phyloP scores from a whole-genome alignment of 2,329 filamentous ascomycete species.

The Aspergillus fijiensis region DNA sequence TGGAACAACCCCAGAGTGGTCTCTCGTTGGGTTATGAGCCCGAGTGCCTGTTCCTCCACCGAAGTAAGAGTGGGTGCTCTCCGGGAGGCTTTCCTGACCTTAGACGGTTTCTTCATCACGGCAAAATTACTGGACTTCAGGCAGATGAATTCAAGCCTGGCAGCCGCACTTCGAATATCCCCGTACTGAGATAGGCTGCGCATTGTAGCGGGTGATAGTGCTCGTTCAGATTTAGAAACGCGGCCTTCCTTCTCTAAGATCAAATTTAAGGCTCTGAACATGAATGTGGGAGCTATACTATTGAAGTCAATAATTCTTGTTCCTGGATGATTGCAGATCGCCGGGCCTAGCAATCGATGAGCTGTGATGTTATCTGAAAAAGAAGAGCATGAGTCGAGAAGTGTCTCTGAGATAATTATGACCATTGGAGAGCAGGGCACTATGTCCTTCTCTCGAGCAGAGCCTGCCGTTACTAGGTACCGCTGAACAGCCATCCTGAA shows the following conservation, averaged over 20 bases:
- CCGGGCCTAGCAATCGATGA: conserved; percentile 81
- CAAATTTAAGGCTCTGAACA: conserved; percentile 79
- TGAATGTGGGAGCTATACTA: conserved; percentile 78
- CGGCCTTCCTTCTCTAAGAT: conserved; percentile 83
- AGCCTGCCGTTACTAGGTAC: conserved; percentile 68
- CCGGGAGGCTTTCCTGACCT: conserved; percentile 61
- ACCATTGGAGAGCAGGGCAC: conserved; percentile 69
- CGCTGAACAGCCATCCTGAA: conserved; percentile 75
- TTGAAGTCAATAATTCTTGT: conserved; percentile 89
- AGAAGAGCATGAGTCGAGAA: conserved; percentile 80
- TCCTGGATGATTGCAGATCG: conserved; percentile 77
- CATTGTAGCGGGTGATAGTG: conserved; percentile 75
- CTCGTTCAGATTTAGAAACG: conserved; percentile 70
- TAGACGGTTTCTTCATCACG: conserved; percentile 70
- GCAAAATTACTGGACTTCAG: conserved; percentile 73
- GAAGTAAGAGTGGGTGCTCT: conserved; percentile 58
- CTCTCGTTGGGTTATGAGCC: conserved; percentile 81
- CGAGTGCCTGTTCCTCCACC: conserved; percentile 75
- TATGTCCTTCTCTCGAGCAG: conserved; percentile 16
- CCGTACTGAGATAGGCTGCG: conserved; percentile 80
- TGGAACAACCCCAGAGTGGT: conserved; percentile 92
- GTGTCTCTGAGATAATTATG: conserved; percentile 87
- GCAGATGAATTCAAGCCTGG: conserved; percentile 88
- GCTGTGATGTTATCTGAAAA: conserved; percentile 90
- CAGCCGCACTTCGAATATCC: conserved; percentile 89